These are phyloP conservation scores for Teratosphaeria viscida DNA, from an alignment of 2,329 filamentous ascomycete species.

Conservation along the genomic window DNA sequence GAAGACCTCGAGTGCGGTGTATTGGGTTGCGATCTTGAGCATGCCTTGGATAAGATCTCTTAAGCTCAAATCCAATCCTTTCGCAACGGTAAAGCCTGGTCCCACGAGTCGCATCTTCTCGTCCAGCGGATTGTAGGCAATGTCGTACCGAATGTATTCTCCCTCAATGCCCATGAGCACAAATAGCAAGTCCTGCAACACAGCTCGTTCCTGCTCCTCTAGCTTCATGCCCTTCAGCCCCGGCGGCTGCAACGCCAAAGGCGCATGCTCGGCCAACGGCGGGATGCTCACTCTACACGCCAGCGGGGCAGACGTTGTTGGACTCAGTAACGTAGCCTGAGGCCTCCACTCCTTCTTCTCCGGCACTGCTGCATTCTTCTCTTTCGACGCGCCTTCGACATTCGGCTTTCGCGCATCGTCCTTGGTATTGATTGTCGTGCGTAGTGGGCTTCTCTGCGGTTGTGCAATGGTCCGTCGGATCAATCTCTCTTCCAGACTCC, in stretches of 20 bases:
- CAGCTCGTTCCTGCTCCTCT: constrained; percentile 72
- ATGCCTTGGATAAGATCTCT: constrained; percentile 80
- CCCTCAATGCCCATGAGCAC: constrained; percentile 98
- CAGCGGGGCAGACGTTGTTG: constrained; percentile 53
- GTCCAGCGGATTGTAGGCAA: constrained; percentile 68
- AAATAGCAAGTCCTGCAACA: constrained; percentile 84
- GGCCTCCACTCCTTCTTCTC: constrained; percentile 56
- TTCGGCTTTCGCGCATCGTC: neutral
- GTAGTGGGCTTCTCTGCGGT: neutral
- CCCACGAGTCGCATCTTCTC: constrained; percentile 82
- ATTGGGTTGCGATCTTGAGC: constrained; percentile 89
- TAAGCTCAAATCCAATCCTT: constrained; percentile 81
- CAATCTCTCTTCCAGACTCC: constrained; percentile 5
- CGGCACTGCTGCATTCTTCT: neutral
- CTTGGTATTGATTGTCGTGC: neutral
- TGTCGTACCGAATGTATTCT: constrained; percentile 84
- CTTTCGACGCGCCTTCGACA: constrained; percentile 1
- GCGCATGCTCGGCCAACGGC: constrained; percentile 55
- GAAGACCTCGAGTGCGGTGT: constrained; percentile 81
- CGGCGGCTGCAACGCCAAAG: constrained; percentile 55
- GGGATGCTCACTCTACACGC: constrained; percentile 56
- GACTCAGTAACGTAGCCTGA: constrained; percentile 61
- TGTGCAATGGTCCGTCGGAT: constrained; percentile 3
- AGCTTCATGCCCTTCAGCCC: constrained; percentile 61
- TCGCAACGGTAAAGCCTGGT: constrained; percentile 66